Base-by-base conservation (phyloP, 1,139 yeast species). In the Saccharomycopsis hybrid region DNA sequence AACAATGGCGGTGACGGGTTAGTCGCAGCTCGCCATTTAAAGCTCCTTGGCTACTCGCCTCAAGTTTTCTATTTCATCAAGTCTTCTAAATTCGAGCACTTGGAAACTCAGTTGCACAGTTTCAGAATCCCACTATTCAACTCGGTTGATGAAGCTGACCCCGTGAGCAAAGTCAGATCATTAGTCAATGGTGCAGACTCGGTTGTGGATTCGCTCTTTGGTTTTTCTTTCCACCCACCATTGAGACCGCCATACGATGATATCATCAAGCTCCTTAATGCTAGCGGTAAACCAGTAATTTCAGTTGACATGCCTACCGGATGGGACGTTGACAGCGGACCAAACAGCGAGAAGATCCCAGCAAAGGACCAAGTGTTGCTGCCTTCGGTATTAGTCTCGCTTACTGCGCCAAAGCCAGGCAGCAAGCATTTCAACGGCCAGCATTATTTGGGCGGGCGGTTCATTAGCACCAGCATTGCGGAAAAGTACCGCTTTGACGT, bases 351-450 rank as follows among this genome's bases (percentile, higher is more conserved):
- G 13, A 30, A 42, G n/a, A 44, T 50, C 28, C 24, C 45, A 4
- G 68, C 64, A 2, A 62, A 65, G 1, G 75, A 73, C 31, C 73
- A 76, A 3, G 60, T 67, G 18, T 60, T 72, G 31, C 65, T 65
- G 7, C 96, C 98, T 0, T 66, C 74, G 4, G 79, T 80, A 58
- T 70, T 92, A 51, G 80, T 92, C 5, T 85, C 96, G 48, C 69
- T 92, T 50, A 90, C 97, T 0, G 97, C 96, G 0, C 98, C 98
- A 3, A 92, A 92, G 62, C 95, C 95, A 0, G 89, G 95, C 50
- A 80, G 95, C 3, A 60, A 62, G 44, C 68, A 66, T 54, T 76
- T 86, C 56, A 70, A 70, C 2, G 62, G 66, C 29, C 62, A 68
- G 0, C 98, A 92, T 63, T 92, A 80, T 64, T 73, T 90, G 41